Base-by-base conservation (phyloP, 2,329 filamentous ascomycete species). In the Tricladium varicosporioides region DNA sequence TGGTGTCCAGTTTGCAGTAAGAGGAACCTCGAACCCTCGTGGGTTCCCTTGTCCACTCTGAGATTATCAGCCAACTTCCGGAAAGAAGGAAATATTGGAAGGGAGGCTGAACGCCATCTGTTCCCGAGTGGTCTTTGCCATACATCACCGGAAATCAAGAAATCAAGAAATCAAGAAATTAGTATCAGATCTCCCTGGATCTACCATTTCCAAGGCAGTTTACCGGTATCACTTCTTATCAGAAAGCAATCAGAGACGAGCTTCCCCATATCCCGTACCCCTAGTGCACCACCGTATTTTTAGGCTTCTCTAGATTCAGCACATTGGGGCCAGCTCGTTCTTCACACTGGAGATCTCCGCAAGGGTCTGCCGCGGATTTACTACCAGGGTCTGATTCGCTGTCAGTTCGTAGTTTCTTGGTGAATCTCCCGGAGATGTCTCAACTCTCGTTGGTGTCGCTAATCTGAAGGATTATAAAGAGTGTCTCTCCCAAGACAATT, bases 401-500 rank as follows among this genome's bases (percentile, higher is more conserved):
- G 36, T 10, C 11, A 48, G 33, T 43, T 51, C 33, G 15, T 42
- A 36, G 27, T 48, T 42, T 32, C 43, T 40, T 22, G 14, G 50
- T 56, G 53, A 51, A 53, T 42, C 27, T 10, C 53, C 57, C 62
- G 64, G 64, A 66, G 62, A 66, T 62, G 52, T 60, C 48, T 57
- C 19, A 55, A 57, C 57, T 59, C 58, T 27, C n/a, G 48, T 60
- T 61, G 51, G 61, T 52, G 54, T 62, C 51, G 59, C 54, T 58
- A 54, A 64, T 63, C 49, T 58, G 32, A 43, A 16, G 42, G 48
- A 48, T 56, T 60, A 63, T 65, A 64, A 65, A 58, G 45, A 58
- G 48, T 22, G 15, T 50, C 18, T 50, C 19, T 42, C 11, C 18
- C 31, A 36, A 36, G 32, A 40, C 32, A 40, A 40, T 40, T 13